These are phyloP conservation scores for Boletales sp. DNA, from an alignment of 768 basidiomycete genomes.

Conservation along the genomic window DNA sequence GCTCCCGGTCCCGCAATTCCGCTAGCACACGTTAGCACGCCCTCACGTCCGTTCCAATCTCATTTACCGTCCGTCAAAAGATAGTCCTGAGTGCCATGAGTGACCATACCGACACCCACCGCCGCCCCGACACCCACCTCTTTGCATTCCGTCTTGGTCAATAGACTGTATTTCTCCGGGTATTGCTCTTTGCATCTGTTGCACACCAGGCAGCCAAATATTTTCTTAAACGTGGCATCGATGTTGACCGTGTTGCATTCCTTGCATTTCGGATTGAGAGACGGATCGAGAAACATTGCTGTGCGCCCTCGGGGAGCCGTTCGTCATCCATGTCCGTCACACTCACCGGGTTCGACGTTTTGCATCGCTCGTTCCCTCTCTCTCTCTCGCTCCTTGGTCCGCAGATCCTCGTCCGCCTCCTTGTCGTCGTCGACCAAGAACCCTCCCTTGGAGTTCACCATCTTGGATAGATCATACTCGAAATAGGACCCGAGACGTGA, in stretches of 20 bases:
- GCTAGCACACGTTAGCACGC: slow-evolving; percentile 42
- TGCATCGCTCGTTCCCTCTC: slow-evolving; percentile 76
- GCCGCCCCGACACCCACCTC: slow-evolving; percentile 50
- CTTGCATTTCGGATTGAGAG: slow-evolving; percentile 75
- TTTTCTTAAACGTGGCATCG: slow-evolving; percentile 75
- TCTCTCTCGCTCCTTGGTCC: slow-evolving; percentile 75
- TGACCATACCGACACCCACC: background rate
- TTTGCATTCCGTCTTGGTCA: slow-evolving; percentile 99
- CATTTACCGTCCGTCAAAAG: slow-evolving; percentile 85
- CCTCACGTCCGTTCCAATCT: background rate
- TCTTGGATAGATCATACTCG: slow-evolving; percentile 95
- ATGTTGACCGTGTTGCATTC: slow-evolving; percentile 90
- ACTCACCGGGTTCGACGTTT: slow-evolving; percentile 67
- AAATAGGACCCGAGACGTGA: slow-evolving; percentile 87
- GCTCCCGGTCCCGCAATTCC: slow-evolving; percentile 88
- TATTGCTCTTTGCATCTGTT: slow-evolving; percentile 84
- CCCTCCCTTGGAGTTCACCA: slow-evolving; percentile 95
- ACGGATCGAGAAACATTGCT: slow-evolving; percentile 79
- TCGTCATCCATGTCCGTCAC: background rate
- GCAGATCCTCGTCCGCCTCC: slow-evolving; percentile 71
- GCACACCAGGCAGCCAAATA: slow-evolving; percentile 85
- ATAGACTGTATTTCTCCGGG: slow-evolving; percentile 88
- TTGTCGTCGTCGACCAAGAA: slow-evolving; percentile 90
- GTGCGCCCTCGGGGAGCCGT: background rate
- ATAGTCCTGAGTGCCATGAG: slow-evolving; percentile 63